Evolutionary conservation across 2,329 filamentous ascomycete species (phyloP), one percentile per base, ranked within the genome.

Genomic region (Bipolaris oryzae): DNA sequence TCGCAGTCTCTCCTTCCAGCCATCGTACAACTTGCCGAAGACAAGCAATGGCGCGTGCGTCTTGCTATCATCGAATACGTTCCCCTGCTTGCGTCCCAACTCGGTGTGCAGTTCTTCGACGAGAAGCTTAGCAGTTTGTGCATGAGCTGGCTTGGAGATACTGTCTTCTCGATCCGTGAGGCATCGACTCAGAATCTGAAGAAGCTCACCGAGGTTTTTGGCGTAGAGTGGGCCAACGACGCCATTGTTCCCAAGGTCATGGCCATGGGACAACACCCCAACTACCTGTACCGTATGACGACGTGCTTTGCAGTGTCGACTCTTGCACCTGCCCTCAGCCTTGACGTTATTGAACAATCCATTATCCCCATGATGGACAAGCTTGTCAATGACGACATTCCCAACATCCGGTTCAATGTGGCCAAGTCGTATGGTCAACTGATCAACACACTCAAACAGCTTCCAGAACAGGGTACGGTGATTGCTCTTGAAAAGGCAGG

Each of bases 61-160:
- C 85, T 99, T 66, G 95, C 95, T 58, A 99, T 99, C 76, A 99
- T 99, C 77, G 94, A 99, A 84, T 98, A 99, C 80, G 97, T 99
- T 70, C 95, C 95, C 28, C 85, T 99, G 55, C 87, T 99, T 57
- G 95, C 95, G 51, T 95, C 92, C 73, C 95, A 99, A 77, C 86
- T 99, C 11, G 95, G 95, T 46, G 93, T 98, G 50, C 88, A 96
- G 75, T 99, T 99, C 83, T 99, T 99, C 74, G 93, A 99, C 70
- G 95, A 99, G 79, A 96, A 99, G 81, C 85, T 99, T 51, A 94
- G 91, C 77, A 89, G 88, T 66, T 83, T 99, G 35, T 99, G 95
- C 83, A 98, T 99, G 94, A 91, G 91, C 67, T 99, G 95, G 95
- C 84, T 99, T 31, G 95, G 95, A 61, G 95, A 99, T 74, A 97